Evolutionary conservation across 495 filamentous ascomycete species (phyloP).

Genomic region (Hyaloscypha hepaticicola): DNA sequence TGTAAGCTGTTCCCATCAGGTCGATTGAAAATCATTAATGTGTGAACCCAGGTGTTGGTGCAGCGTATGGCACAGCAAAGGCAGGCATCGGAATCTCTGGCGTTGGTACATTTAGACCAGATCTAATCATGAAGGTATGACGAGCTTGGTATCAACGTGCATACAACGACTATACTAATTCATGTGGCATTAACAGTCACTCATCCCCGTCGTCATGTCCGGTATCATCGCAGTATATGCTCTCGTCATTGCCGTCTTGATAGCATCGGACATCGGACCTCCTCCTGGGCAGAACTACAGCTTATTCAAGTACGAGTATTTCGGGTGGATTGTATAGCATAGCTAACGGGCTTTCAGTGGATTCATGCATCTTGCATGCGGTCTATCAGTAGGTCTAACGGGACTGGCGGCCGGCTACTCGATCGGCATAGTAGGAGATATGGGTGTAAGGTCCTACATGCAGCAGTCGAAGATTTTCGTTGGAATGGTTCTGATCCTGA

Average conservation of each 20-base stretch:
- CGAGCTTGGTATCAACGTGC: neutral
- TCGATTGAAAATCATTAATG: conserved; percentile 16
- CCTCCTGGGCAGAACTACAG: conserved; percentile 62
- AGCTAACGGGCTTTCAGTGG: conserved; percentile 46
- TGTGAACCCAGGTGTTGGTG: conserved; percentile 67
- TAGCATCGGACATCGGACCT: conserved; percentile 77
- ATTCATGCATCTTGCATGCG: conserved; percentile 89
- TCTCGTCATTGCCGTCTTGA: conserved; percentile 93
- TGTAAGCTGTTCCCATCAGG: conserved; percentile 55
- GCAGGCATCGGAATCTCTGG: conserved; percentile 95
- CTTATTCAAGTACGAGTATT: conserved; percentile 69
- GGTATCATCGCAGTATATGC: conserved; percentile 99
- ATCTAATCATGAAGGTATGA: conserved; percentile 95
- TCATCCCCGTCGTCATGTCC: conserved; percentile 98
- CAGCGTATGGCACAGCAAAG: conserved; percentile 96
- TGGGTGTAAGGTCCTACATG: conserved; percentile 93
- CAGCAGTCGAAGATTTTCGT: conserved; percentile 93
- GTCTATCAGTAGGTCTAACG: conserved; percentile 87
- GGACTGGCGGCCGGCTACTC: conserved; percentile 96
- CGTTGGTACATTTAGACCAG: conserved; percentile 86
- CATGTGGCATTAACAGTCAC: conserved; percentile 53
- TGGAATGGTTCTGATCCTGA: conserved; percentile 97
- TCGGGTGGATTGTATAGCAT: neutral
- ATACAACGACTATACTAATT: conserved; percentile 24
- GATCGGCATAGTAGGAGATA: conserved; percentile 93